These are phyloP conservation scores for Gossypium armourianum DNA, from an alignment of 441 rosid species.

Conservation along the genomic window DNA sequence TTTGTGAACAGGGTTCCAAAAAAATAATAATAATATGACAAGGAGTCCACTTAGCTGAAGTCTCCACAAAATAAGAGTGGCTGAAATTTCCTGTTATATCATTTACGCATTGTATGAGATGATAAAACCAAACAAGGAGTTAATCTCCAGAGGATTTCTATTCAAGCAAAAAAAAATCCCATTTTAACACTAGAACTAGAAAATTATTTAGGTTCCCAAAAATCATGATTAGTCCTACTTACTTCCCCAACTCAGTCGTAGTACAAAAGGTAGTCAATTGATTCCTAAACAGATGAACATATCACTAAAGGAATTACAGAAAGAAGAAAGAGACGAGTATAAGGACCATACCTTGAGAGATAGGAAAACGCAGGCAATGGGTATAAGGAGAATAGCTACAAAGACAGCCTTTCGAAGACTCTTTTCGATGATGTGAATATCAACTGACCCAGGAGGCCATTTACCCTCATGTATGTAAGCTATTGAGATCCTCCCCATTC, in stretches of 20 bases:
- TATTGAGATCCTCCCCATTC: conserved; percentile 36
- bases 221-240: neutral
- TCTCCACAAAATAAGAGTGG: neutral
- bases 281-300: neutral
- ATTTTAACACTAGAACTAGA: no score
- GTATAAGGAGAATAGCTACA: conserved; percentile 28
- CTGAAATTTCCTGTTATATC: neutral
- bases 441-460: conserved; percentile 36
- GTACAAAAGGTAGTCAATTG: neutral
- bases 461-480: conserved; percentile 36
- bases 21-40: conserved; percentile 29
- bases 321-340: neutral
- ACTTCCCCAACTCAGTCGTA: neutral
- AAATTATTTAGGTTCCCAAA: no score
- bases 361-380: conserved; percentile 26
- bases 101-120: neutral
- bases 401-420: conserved; percentile 26
- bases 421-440: conserved; percentile 44
- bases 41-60: conserved; percentile 15
- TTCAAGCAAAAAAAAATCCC: no score
- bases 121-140: neutral
- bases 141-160: neutral
- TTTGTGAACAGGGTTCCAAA: conserved; percentile 47
- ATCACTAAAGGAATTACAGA: neutral
- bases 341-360: conserved; percentile 34